Evolutionary conservation across 257 asterid genomes (phyloP).

Genomic region (Solanum phureja): DNA sequence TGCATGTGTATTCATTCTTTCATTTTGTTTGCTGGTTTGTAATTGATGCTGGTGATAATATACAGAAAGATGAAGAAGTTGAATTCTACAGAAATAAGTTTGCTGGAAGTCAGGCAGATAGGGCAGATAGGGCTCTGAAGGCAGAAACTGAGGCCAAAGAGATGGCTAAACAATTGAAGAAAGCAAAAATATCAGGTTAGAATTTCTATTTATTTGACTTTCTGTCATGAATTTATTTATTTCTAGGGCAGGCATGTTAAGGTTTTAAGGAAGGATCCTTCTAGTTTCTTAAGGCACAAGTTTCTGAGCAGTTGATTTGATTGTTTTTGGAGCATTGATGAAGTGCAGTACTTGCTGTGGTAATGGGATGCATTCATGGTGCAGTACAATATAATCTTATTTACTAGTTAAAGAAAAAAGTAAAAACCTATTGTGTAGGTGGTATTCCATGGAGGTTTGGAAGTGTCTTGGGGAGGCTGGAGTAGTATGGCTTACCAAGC

Average conservation of each 20-base stretch:
- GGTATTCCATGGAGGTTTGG: background rate
- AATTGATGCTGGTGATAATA: conserved; percentile 8
- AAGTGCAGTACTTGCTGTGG: background rate
- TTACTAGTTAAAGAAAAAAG: background rate
- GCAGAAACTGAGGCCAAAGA: conserved; percentile 57
- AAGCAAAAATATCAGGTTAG: conserved; percentile 64
- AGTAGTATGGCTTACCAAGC: background rate
- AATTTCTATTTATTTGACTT: background rate
- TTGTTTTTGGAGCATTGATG: background rate
- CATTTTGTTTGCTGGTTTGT: background rate
- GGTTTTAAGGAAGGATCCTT: background rate
- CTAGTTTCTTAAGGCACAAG: background rate
- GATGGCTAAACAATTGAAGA: conserved; percentile 48
- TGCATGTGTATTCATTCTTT: background rate
- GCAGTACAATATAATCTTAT: background rate
- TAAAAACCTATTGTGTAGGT: background rate
- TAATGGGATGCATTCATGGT: background rate
- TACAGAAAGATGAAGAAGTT: conserved; percentile 80
- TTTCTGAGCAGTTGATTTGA: background rate
- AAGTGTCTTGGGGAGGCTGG: background rate
- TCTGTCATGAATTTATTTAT: background rate
- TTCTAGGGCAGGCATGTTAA: background rate
- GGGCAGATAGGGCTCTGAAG: conserved; percentile 62
- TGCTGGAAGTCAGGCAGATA: conserved; percentile 97
- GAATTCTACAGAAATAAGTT: conserved; percentile 44